Base-by-base conservation (phyloP, 345 rosid species). In the Dipteronia sinensis region DNA sequence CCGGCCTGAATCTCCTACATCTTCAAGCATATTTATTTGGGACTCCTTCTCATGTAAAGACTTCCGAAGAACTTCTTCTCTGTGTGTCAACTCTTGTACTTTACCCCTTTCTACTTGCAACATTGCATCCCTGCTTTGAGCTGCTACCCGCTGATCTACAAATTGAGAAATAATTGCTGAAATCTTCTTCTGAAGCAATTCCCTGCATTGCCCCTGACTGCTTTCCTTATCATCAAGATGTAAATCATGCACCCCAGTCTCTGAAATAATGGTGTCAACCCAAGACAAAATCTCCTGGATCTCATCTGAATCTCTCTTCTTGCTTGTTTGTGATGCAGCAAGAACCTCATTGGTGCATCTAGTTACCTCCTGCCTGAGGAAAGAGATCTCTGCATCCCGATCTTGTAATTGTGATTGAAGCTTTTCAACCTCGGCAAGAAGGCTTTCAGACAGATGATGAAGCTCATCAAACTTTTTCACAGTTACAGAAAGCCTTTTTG, bases 291-390 rank as follows among this genome's bases (percentile, higher is more conserved):
- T 82, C 79, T 86, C 89, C 72, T 69, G 78, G 75, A 92, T 85
- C 79, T 89, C 93, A 71, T 87, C 87, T 34, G 91, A 87, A 74
- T 82, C 85, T 79, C 81, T 84, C 79, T 83, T 94, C 53, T 77
- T 83, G 82, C 82, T 80, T 76, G 84, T 81, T 78, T 91, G 98
- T 67, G 97, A 90, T 76, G 95, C 85, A 78, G 71, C 88, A 83
- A 92, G 95, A 87, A 81, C 95, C 44, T 92, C 98, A 83, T 92
- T 87, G 75, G 97, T 92, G 83, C 95, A 94, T 86, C 97, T 91
- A 31, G 98, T 93, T 76, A 94, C 97, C 85, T 95, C 99, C 84
- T 95, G 96, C 85, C 99, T 91, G 67, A 95, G 88, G 91, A 92
- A 93, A 78, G 99, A 96, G 69, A 96, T 86, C 89, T 96, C 98